Base-by-base conservation (phyloP, 805 yeast genomes). In the Myxozyma neotropica region DNA sequence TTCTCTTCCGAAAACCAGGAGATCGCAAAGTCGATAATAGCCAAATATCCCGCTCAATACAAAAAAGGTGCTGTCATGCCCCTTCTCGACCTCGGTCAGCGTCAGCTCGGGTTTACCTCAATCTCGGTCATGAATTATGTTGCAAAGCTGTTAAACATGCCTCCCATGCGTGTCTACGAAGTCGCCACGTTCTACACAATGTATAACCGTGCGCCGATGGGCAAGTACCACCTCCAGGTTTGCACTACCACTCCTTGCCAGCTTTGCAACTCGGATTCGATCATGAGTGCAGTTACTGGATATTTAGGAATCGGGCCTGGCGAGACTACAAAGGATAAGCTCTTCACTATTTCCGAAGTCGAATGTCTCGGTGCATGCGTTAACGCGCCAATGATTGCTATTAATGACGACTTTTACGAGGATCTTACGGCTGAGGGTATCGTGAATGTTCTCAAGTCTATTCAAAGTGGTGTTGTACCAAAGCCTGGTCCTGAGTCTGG, bases 291-390 rank as follows among this genome's bases (percentile, higher is more conserved):
- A 36, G 80, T 88, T 58, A 79, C 81, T 70, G 74, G 77, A 42
- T 82, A 82, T 68, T 79, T 89, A 64, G 78, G 81, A 58, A 77
- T 87, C 71, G 79, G 83, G 72, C 89, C 91, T 7, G 94, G 94
- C 63, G 84, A 88, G 73, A 88, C 92, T 53, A 86, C 93, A 33
- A 71, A 75, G 13, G 95, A 89, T 75, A 84, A 84, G 38, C 74
- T 85, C 66, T 89, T 89, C 79, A 87, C 95, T 17, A 76, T 89
- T 64, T 89, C 88, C 69, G 96, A 89, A 74, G 96, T 89, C 64
- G 96, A 89, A 76, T 89, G 96, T 76, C 82, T 88, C 52, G 96
- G 96, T 59, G 96, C 96, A 2, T 89, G 96, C 79, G 91, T 89
- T 52, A 89, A 89, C 73, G 96, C 88, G 6, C 96, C 96, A 55